Evolutionary conservation across 768 basidiomycete species (phyloP), one percentile per base, ranked within the genome.

Genomic region (Sporobolomyces phaffii): DNA sequence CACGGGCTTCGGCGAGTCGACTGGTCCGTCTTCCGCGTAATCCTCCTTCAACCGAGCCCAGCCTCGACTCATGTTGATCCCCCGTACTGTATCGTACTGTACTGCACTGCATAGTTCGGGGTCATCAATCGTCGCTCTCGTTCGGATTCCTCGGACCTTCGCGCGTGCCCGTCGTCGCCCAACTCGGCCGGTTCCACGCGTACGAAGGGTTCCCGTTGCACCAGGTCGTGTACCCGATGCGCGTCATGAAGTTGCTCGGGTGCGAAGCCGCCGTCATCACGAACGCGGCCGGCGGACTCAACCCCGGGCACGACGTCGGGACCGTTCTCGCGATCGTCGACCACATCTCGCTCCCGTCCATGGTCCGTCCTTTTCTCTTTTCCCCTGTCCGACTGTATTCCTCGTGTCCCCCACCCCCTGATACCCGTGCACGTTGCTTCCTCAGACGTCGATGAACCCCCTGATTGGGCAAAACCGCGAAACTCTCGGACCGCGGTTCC

Each of bases 291-390:
- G 91, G 91, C 22, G 86, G 86, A 5, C 80, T 94, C 10, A 90
- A 89, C 74, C 84, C 86, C 6, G 70, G 79, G 11, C 83, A 90
- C 65, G 80, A 85, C 20, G 86, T 90, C 40, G 91, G 91, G 70
- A 91, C 90, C 9, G 87, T 94, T 70, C 87, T 92, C 48, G 85
- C 87, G 24, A 80, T 94, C 22, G 86, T 86, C 36, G 91, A 92
- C 78, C 91, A 94, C 75, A 77, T 93, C 52, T 89, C 88, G 31
- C 24, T 67, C n/a, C 69, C 69, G 1, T 62, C 64, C 2, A 54
- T 70, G 18, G 64, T 68, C 34, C 15, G 53, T 54, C 26, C 17
- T 10, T 29, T 59, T 10, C 51, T 31, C 24, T 22, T 29, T 9
- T 4, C 40, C 41, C 48, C 14, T n/a, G n/a, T n/a, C n/a, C n/a